These are phyloP conservation scores for Eucommia ulmoides DNA, from an alignment of 257 asterid species.

Conservation along the genomic window DNA sequence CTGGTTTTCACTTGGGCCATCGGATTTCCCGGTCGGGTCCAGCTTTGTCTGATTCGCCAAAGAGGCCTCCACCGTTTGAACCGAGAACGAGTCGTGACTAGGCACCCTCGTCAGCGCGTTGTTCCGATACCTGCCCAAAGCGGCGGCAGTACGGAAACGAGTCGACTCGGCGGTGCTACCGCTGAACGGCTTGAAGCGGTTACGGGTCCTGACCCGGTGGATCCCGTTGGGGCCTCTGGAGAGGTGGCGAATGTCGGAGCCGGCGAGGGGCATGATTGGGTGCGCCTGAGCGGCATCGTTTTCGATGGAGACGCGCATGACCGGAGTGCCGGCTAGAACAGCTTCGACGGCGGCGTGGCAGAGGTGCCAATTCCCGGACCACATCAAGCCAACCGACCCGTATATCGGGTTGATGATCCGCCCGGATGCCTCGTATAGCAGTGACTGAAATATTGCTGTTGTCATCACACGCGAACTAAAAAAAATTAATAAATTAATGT, in stretches of 20 bases:
- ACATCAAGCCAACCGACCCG: neutral
- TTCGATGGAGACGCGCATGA: neutral
- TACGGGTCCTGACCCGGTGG: neutral
- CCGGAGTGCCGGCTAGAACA: neutral
- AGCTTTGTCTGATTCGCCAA: neutral
- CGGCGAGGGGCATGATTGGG: neutral
- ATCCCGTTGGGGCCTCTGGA: neutral
- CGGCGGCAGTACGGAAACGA: neutral
- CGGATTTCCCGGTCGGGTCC: neutral
- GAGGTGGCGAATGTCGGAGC: neutral
- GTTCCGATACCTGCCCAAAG: neutral
- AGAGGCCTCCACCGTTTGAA: neutral
- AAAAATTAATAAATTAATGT: no score
- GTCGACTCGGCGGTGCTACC: neutral
- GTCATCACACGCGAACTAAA: no score
- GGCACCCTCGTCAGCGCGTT: neutral
- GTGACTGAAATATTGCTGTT: neutral
- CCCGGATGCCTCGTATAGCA: neutral
- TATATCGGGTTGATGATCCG: neutral
- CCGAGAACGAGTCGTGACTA: neutral
- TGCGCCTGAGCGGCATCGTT: neutral
- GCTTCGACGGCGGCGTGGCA: neutral
- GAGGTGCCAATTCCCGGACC: neutral
- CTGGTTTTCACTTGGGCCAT: neutral
- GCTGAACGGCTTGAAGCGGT: neutral